Base-by-base conservation (phyloP, 1,284 basidiomycete genomes). In the Amylostereum chailletii region DNA sequence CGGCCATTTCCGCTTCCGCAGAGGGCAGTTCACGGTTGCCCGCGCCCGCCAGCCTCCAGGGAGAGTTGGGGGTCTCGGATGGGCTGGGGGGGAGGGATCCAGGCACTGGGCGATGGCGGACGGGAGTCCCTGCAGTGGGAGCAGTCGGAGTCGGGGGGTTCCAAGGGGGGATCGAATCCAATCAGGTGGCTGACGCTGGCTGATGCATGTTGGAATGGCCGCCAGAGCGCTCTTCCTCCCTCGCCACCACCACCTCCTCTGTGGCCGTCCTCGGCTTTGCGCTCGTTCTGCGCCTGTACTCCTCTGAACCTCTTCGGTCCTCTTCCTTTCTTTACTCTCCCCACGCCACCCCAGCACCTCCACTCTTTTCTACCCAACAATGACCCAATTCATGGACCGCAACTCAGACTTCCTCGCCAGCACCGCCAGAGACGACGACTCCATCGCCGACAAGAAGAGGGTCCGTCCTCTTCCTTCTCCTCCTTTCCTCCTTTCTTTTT, bases 291-390 rank as follows among this genome's bases (percentile, higher is more conserved):
- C 19, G 19, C 19, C 19, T 19, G 19, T 19, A 19, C 19, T 19
- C 19, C 19, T 19, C 19, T 19, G 19, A 19, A 19, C 19, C 46
- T 53, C 52, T 44, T 52, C 60, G 60, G 65, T 67, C 65, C 62
- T 62, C 53, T 62, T 68, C 65, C 55, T 64, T 67, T 58, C 56
- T 54, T 60, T 70, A 53, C 49, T 46, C 19, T 19, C 46, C 56
- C 49, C 62, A 65, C 64, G 53, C 56, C 66, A 65, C 55, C 62
- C 62, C 53, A 60, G 62, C 58, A 59, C 50, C 56, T 60, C 64
- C 73, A 56, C 61, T 74, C 72, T 53, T 72, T 73, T 54, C 52
- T 34, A 31, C 49, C 48, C 47, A 45, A 47, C 53, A 53, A 58
- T 57, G 52, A 57, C 57, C 46, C 53, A 50, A 49, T 58, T 53